Percentiles rank a stretch among this genome's conserved stretches.
phyloP scores from a whole-genome alignment of 202 grass and related monocot species.

The Digitaria exilis region DNA sequence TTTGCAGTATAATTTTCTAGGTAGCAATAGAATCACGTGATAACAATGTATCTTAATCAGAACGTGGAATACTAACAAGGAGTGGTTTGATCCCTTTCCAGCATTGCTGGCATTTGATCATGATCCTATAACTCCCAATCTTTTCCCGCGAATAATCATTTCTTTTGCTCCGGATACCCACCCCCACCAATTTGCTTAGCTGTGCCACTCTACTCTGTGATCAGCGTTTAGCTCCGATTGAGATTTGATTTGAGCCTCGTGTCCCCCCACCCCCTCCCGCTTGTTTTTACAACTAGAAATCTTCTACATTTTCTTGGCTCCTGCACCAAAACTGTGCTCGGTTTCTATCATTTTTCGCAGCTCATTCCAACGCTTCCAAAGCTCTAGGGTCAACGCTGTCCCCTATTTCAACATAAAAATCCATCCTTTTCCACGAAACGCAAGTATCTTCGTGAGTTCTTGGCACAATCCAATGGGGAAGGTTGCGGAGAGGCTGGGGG shows the following conservation, averaged over 20 bases:
- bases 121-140: too few relatives aligned
- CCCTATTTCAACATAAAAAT: background rate
- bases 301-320: background rate
- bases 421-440: background rate
- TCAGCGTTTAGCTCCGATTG: too few relatives aligned
- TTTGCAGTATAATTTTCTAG: background rate
- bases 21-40: background rate
- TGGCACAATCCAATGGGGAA: conserved; percentile 40
- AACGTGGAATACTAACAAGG: background rate
- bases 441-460: too few relatives aligned
- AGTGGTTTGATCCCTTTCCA: background rate
- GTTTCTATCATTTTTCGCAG: background rate
- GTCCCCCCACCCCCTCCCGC: too few relatives aligned
- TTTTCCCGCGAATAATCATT: too few relatives aligned
- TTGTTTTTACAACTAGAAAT: too few relatives aligned
- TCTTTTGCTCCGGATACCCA: too few relatives aligned
- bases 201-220: too few relatives aligned
- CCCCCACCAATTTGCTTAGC: too few relatives aligned
- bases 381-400: background rate
- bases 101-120: background rate
- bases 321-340: too few relatives aligned
- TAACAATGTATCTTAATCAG: background rate
- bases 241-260: too few relatives aligned
- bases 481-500: conserved; percentile 24
- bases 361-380: background rate